Base-by-base conservation (phyloP, 139 green algal genomes). In the Pseudopediastrum boryanum region DNA sequence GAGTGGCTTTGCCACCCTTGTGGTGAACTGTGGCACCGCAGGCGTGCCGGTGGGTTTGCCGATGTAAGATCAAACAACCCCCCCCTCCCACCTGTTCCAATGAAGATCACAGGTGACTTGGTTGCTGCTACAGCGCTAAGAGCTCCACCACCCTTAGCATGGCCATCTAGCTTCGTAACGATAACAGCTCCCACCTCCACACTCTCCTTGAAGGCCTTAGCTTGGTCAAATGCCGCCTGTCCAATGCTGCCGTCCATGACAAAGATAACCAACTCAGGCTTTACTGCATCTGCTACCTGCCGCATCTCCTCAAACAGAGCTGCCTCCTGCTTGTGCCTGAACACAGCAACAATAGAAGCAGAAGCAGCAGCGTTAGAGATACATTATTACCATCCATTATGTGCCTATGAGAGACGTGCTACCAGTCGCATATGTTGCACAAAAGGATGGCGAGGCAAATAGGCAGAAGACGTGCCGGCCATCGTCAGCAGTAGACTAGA, bases 271-370 rank as follows among this genome's bases (percentile, higher is more conserved):
- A 97, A 78, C 68, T 97, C 88, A 1, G 96, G 96, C 50, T 90
- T 48, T 2, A 97, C 93, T 0, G 85, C 89, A 13, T 84, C 83
- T 2, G 85, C 85, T 0, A 95, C 85, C 89, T 90, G 88, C 62
- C 91, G 83, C 97, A 99, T 99, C 87, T 99, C 97, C 90, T 99
- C 96, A 89, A 99, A 99, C 80, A 99, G 86, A 21, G 96, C 86
- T 29, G 90, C 94, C 81, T 98, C 92, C 89, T 99, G 96, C 89
- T 98, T 98, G 87, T 99, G 96, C 35, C 88, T 73, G n/a, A 16
- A 19, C 16, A 19, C 16, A 19, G 48, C 48, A 58, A 68, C 59
- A 13, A 16, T 42, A 21, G 67, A 27, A 46, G 43, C 42, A 36
- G 93, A n/a, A n/a, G n/a, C n/a, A n/a, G n/a, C n/a, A n/a, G n/a